Percentiles rank a stretch among this genome's conserved stretches.
phyloP scores from a whole-genome alignment of 2,329 filamentous ascomycete species.

The Cladobotryum mycophilum region DNA sequence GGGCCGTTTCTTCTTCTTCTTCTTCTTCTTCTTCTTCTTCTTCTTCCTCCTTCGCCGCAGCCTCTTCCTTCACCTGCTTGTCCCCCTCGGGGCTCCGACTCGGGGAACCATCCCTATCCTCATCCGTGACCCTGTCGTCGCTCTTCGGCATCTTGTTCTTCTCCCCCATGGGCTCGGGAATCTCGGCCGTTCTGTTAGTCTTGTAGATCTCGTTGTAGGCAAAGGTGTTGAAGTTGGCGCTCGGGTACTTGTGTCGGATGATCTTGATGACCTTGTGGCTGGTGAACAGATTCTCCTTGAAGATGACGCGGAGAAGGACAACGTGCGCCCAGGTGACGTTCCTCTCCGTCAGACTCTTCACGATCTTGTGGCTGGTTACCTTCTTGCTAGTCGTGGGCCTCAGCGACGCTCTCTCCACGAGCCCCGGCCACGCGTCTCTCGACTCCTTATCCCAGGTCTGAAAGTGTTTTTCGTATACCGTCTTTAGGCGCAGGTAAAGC shows the following conservation, averaged over 20 bases:
- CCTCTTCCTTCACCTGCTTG: background rate
- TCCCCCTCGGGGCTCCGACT: background rate
- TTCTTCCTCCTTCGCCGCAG: background rate
- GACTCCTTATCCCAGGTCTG: constrained; percentile 8
- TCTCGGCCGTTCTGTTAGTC: background rate
- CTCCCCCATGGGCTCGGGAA: background rate
- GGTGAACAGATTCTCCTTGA: constrained; percentile 3
- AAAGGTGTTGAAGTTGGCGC: constrained; percentile 1
- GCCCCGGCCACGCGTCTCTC: constrained; percentile 1
- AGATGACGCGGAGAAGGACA: constrained; percentile 6
- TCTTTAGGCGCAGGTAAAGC: background rate
- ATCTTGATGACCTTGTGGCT: constrained; percentile 3
- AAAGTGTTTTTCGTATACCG: background rate
- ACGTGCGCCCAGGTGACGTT: constrained; percentile 12
- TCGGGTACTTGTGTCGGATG: constrained; percentile 3
- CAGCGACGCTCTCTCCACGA: constrained; percentile 10
- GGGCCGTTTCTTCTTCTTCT: background rate
- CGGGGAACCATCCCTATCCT: background rate
- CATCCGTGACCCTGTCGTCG: background rate
- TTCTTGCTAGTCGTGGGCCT: constrained; percentile 4
- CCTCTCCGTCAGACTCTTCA: background rate
- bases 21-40: background rate
- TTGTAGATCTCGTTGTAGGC: background rate
- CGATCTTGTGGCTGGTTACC: constrained; percentile 8
- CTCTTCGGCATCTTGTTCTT: background rate